Conservation (phyloP, 345 rosid species). For the Dovyalis caffra region DNA sequence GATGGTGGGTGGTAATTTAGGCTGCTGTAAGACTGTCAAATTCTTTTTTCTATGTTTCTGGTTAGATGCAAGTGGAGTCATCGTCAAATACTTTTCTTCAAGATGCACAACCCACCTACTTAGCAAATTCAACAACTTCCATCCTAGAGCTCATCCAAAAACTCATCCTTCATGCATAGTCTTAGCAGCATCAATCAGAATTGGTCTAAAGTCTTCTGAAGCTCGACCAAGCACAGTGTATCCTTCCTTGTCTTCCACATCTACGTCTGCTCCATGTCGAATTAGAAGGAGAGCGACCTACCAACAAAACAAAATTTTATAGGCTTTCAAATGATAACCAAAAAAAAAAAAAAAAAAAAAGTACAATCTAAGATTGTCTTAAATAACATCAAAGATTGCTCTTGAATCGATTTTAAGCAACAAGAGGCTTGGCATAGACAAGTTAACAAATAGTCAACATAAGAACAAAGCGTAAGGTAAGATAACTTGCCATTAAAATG, state of each 20-base stretch:
- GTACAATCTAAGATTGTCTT: neutral
- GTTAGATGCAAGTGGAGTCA: neutral
- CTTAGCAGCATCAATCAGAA: constrained; percentile 66
- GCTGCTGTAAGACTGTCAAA: too few species aligned
- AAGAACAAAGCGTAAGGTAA: too few species aligned
- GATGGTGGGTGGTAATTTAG: too few species aligned
- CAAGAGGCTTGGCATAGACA: neutral
- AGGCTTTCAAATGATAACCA: too few species aligned
- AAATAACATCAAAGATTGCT: neutral
- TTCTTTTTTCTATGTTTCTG: too few species aligned
- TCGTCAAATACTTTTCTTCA: neutral
- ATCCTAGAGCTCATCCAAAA: neutral
- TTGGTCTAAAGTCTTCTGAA: constrained; percentile 52
- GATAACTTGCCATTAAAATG: too few species aligned
- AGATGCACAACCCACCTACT: neutral
- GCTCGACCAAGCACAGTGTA: constrained; percentile 96
- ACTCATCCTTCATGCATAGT: constrained; percentile 76
- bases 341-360: too few species aligned
- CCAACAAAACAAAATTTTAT: constrained; percentile 6
- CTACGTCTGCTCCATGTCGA: constrained; percentile 90
- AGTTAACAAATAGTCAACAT: neutral
- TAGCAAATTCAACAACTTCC: neutral
- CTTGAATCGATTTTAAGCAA: neutral
- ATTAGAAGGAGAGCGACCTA: constrained; percentile 80
- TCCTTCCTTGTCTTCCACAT: constrained; percentile 88